A percentile compares a stretch with the other conserved stretches of the same genome.
phyloP scores from a whole-genome alignment of 2,329 filamentous ascomycete species.

The Endocalyx cinctus region DNA sequence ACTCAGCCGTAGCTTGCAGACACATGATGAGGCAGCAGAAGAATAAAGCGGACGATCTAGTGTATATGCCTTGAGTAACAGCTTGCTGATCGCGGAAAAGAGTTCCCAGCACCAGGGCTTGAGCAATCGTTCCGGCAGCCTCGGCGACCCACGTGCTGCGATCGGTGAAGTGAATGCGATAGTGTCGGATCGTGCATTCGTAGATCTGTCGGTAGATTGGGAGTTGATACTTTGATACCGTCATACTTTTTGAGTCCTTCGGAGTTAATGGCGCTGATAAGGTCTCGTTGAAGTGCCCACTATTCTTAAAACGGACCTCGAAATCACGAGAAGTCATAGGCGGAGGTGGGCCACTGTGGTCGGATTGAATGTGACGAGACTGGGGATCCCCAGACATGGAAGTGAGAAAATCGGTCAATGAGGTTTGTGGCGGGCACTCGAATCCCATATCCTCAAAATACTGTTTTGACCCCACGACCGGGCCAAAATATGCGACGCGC shows the following conservation, averaged over 20 bases:
- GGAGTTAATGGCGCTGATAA: background rate
- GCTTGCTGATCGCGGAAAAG: constrained; percentile 13
- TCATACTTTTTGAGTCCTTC: background rate
- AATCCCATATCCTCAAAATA: constrained; percentile 60
- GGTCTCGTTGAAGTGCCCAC: constrained; percentile 13
- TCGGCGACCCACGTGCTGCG: constrained; percentile 11
- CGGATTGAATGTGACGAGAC: too few relatives aligned
- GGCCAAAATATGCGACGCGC: constrained; percentile 59
- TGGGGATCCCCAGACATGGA: constrained; percentile 47
- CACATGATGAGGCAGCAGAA: constrained; percentile 45
- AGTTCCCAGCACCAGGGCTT: constrained; percentile 13
- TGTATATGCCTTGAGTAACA: constrained; percentile 10
- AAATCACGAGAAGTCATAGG: constrained; percentile 57
- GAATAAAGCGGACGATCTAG: constrained; percentile 33
- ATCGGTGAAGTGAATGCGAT: constrained; percentile 27
- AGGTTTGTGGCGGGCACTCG: constrained; percentile 51
- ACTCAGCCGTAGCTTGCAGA: constrained; percentile 41
- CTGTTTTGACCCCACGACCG: constrained; percentile 42
- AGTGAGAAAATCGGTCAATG: constrained; percentile 54
- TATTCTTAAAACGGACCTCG: constrained; percentile 25
- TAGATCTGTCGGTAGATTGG: constrained; percentile 24
- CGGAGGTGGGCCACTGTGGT: constrained; percentile 28
- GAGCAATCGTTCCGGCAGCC: constrained; percentile 10
- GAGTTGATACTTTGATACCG: constrained; percentile 15
- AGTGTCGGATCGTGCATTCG: constrained; percentile 37